Conservation (phyloP, 1,139 yeast genomes). For the Blastobotrys arbuscula region DNA sequence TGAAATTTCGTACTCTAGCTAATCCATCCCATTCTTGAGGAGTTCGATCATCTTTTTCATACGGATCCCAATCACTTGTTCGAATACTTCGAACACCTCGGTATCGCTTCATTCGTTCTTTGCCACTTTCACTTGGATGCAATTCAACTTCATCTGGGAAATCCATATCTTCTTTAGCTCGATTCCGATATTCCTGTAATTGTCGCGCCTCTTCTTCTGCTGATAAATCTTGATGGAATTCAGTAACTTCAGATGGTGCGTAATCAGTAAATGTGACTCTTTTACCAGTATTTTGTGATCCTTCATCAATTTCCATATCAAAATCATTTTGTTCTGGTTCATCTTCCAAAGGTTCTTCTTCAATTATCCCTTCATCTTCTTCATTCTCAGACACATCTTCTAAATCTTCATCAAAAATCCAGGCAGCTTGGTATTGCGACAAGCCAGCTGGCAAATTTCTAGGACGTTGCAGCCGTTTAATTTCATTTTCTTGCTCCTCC, state of each 20-base stretch:
- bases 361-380: slow-evolving; percentile 49
- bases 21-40: slow-evolving; percentile 78
- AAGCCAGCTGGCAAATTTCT: slow-evolving; percentile 75
- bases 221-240: slow-evolving; percentile 65
- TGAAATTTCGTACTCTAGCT: slow-evolving; percentile 68
- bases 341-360: slow-evolving; percentile 52
- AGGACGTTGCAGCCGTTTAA: slow-evolving; percentile 19
- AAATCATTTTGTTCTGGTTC: slow-evolving; percentile 39
- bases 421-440: slow-evolving; percentile 88
- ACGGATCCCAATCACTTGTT: slow-evolving; percentile 80
- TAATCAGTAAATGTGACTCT: slow-evolving; percentile 25
- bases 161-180: slow-evolving; percentile 79
- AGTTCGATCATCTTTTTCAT: slow-evolving; percentile 68
- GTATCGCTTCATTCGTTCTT: slow-evolving; percentile 66
- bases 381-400: slow-evolving; percentile 36
- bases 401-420: slow-evolving; percentile 66
- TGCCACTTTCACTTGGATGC: slow-evolving; percentile 67
- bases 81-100: slow-evolving; percentile 83
- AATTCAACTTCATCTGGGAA: slow-evolving; percentile 95
- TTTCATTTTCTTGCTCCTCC: slow-evolving; percentile 22
- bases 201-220: slow-evolving; percentile 84
- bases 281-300: slow-evolving; percentile 20
- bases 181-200: slow-evolving; percentile 57
- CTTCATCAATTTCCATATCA: slow-evolving; percentile 33
- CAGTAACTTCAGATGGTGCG: slow-evolving; percentile 50